Conservation (phyloP, 148 eudicot species). For the Gaultheria prostrata region DNA sequence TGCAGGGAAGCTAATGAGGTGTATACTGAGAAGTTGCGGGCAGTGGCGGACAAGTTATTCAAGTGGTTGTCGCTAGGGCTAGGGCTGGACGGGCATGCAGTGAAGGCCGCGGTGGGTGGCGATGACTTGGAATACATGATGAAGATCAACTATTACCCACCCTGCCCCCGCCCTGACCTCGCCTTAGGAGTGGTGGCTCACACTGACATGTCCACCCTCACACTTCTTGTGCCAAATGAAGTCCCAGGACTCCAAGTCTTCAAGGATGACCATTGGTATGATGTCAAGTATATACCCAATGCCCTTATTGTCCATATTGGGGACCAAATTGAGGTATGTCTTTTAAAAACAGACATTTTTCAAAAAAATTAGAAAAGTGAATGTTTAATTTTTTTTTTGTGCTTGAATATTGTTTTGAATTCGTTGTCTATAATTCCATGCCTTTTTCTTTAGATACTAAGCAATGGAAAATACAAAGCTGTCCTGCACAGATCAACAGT, state of each 20-base stretch:
- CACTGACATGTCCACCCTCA: conserved; percentile 55
- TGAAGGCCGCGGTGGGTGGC: conserved; percentile 49
- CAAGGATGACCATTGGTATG: conserved; percentile 60
- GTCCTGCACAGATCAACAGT: conserved; percentile 67
- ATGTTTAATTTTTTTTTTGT: too few species aligned
- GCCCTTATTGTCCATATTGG: conserved; percentile 82
- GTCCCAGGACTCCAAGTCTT: conserved; percentile 74
- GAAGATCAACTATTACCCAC: conserved; percentile 81
- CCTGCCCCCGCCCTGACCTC: conserved; percentile 79
- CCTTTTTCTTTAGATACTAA: conserved; percentile 37
- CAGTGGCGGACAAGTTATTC: conserved; percentile 48
- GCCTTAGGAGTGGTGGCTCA: conserved; percentile 72
- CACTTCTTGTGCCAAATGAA: conserved; percentile 72
- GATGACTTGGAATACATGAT: conserved; percentile 48
- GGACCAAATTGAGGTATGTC: conserved; percentile 82
- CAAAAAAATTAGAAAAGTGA: too few species aligned
- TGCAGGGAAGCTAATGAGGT: conserved; percentile 67
- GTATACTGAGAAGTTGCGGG: conserved; percentile 37
- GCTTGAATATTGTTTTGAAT: too few species aligned
- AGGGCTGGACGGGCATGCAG: conserved; percentile 42
- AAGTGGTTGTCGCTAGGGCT: conserved; percentile 52
- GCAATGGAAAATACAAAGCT: conserved; percentile 80
- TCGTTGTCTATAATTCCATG: not conserved
- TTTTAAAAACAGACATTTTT: too few species aligned
- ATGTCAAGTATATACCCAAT: conserved; percentile 73